Base-by-base conservation (phyloP, 305 asterid species). In the Ajuga reptans region DNA sequence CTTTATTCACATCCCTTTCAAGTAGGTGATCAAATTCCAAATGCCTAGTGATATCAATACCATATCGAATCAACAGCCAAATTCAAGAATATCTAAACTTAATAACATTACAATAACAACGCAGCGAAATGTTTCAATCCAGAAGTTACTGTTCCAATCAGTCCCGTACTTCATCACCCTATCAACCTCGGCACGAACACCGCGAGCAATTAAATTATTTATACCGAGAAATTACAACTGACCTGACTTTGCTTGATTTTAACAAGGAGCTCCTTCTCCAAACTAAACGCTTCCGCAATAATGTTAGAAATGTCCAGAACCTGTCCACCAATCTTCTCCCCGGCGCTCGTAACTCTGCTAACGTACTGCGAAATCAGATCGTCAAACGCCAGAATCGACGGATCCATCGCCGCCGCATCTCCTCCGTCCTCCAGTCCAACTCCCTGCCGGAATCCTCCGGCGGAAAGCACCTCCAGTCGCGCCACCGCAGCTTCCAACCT, bases 401-500 rank as follows among this genome's bases (percentile, higher is more conserved):
- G 97, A 91, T 94, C 97, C 79, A 14, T 2, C 16, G 86, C 73
- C 14, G 78, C 71, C 68, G 82, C 86, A 71, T 75, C 80, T n/a
- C 84, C 89, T 29, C 69, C 80, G 42, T 73, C 77, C 36, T 45
- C 92, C 72, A 39, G 37, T 53, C 69, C 69, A 55, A 53, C 77
- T 15, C 86, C 86, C 21, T 78, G 84, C 6, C 79, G 68, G 42
- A 56, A 52, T 71, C 86, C 86, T 17, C 78, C 84, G 43, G 61
- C 37, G 11, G 95, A 84, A 64, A 93, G 73, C 80, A 83, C 80
- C 80, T 91, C 99, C 70, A 94, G 73, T 74, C 97, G 90, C 81
- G 82, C 77, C 69, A 94, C 96, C 70, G 97, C 99, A 66, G 95
- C 83, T 72, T 91, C 99, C 80, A 91, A 82, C 74, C 99, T 78